Percentiles rank a stretch among this genome's conserved stretches.
Conservation (phyloP, 1,284 basidiomycete genomes). For the Cystobasidium sp. region DNA sequence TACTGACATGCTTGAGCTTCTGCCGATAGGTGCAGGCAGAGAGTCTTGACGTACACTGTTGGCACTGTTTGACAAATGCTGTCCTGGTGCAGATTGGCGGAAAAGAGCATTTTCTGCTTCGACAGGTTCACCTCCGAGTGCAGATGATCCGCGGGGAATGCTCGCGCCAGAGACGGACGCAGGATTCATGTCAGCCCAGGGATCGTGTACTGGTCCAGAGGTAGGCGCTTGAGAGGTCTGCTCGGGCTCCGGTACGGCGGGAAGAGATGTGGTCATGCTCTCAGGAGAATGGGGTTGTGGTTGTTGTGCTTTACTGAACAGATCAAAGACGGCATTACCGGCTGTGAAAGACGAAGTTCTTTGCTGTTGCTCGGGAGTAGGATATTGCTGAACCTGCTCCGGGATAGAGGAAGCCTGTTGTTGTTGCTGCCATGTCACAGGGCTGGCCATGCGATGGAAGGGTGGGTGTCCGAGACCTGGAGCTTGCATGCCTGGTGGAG, state of each 20-base stretch:
- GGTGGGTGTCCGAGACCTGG: slow-evolving; percentile 29
- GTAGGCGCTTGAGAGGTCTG: background rate
- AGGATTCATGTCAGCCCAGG: slow-evolving; percentile 38
- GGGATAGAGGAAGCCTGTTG: slow-evolving; percentile 2
- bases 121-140: slow-evolving; percentile 21
- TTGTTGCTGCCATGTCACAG: slow-evolving; percentile 34
- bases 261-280: background rate
- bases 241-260: background rate
- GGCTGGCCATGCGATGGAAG: slow-evolving; percentile 35
- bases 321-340: slow-evolving; percentile 19
- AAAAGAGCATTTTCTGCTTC: background rate
- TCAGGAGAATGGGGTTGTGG: slow-evolving; percentile 7
- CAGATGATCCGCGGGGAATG: slow-evolving; percentile 19
- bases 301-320: slow-evolving; percentile 19
- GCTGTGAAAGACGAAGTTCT: slow-evolving; percentile 8
- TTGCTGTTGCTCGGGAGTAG: background rate
- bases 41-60: slow-evolving; percentile 16
- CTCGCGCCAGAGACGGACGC: background rate
- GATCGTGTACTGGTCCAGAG: slow-evolving; percentile 23
- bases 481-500: slow-evolving; percentile 33
- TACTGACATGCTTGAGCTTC: slow-evolving; percentile 7
- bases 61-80: background rate
- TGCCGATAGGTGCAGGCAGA: slow-evolving; percentile 16
- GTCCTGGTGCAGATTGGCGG: slow-evolving; percentile 8
- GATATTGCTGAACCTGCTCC: slow-evolving; percentile 1